Percentiles rank a stretch among this genome's conserved stretches.
Conservation (phyloP, 2,329 filamentous ascomycete genomes). For the Pseudodiploospora longispora region DNA sequence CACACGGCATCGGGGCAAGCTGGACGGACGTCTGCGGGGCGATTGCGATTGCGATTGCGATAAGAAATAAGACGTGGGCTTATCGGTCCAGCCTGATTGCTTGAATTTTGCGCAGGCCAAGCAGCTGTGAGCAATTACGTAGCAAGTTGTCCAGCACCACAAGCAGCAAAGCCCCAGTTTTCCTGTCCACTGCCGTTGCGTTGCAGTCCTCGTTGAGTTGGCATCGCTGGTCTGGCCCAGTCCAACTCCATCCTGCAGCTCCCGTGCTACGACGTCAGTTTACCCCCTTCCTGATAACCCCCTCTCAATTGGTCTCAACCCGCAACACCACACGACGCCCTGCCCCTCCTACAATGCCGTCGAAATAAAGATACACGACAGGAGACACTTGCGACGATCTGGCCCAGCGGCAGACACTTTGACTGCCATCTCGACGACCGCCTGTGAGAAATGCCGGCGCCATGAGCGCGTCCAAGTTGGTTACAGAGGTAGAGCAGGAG, state of each 20-base stretch:
- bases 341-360: conserved; percentile 10
- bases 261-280: conserved; percentile 9
- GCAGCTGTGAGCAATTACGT: conserved; percentile 8
- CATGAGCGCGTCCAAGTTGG: conserved; percentile 39
- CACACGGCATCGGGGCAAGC: no score
- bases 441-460: conserved; percentile 26
- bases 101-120: neutral
- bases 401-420: conserved; percentile 2
- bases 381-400: conserved; percentile 10
- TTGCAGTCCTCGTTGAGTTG: neutral
- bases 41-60: neutral
- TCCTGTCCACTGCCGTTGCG: neutral
- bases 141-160: neutral
- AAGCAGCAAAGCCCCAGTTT: no score
- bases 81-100: conserved; percentile 5
- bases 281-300: neutral
- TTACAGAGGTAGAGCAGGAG: conserved; percentile 51
- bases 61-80: conserved; percentile 2
- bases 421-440: conserved; percentile 7
- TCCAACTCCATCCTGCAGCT: conserved; percentile 6
- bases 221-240: conserved; percentile 2
- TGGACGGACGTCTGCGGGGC: conserved; percentile 5
- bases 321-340: conserved; percentile 3
- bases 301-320: conserved; percentile 8
- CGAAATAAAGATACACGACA: conserved; percentile 4